Conservation (phyloP, 73 alveolate species). For the Blepharisma stoltei region DNA sequence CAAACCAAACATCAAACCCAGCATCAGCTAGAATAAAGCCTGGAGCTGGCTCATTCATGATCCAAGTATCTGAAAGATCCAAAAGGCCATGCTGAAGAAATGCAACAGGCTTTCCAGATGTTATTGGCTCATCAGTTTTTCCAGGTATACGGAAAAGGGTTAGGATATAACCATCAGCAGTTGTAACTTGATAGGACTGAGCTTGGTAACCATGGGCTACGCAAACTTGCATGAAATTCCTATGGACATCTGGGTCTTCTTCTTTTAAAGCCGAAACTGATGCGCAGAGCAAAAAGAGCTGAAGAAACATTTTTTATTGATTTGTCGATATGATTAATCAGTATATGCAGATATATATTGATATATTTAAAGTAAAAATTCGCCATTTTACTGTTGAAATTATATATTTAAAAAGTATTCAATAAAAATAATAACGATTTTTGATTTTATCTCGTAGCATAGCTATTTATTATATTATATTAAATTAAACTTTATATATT, state of each 20-base stretch:
- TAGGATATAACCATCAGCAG: slow-evolving; percentile 92
- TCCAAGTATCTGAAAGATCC: slow-evolving; percentile 79
- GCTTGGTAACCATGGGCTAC: slow-evolving; percentile 53
- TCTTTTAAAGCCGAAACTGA: too few relatives aligned
- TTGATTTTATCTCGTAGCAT: too few relatives aligned
- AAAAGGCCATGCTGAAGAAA: slow-evolving; percentile 90
- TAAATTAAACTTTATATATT: too few relatives aligned
- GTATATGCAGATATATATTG: too few relatives aligned
- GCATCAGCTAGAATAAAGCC: slow-evolving; percentile 66
- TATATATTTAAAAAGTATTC: too few relatives aligned
- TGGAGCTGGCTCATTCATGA: slow-evolving; percentile 79
- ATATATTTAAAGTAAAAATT: too few relatives aligned
- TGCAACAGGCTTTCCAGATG: slow-evolving; percentile 65
- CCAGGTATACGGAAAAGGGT: slow-evolving; percentile 79
- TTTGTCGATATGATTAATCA: too few relatives aligned
- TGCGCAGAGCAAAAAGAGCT: too few relatives aligned
- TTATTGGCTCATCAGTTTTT: slow-evolving; percentile 44
- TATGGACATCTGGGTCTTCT: slow-evolving; percentile 18
- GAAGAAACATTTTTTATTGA: too few relatives aligned
- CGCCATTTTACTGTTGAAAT: too few relatives aligned
- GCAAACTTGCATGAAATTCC: slow-evolving; percentile 40
- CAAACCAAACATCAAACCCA: slow-evolving; percentile 94
- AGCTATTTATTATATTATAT: too few relatives aligned
- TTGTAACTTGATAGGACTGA: slow-evolving; percentile 76
- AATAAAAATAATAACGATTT: too few relatives aligned